Base-by-base conservation (phyloP, 108 stramenopile genomes). In the Cyclotella choctawhatcheeana region DNA sequence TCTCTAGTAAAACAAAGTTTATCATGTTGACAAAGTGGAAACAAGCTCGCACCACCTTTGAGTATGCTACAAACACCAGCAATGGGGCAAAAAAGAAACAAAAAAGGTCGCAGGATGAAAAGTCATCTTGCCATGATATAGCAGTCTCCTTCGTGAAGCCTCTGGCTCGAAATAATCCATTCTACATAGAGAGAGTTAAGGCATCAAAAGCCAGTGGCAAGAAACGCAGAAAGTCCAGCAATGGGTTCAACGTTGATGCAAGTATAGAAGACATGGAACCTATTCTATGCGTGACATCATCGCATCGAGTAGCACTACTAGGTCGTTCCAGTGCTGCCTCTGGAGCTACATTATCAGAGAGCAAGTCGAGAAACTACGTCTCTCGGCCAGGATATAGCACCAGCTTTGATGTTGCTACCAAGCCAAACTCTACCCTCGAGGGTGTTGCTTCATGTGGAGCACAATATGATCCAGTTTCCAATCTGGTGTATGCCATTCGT, bases 11-110 rank as follows among this genome's bases (percentile, higher is more conserved):
- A n/a, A n/a, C n/a, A n/a, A n/a, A n/a, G n/a, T n/a, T n/a, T 0
- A 30, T 32, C 44, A 64, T 79, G 77, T 44, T 79, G 48, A 79
- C 77, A 22, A 71, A 62, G 62, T 79, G 77, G 77, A 67, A 67
- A 43, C 69, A 72, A 53, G 48, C 65, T 66, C 65, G 48, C 12
- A 79, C 77, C 29, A 55, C 70, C 52, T 58, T 79, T 34, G 77
- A 79, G 55, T 32, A 48, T 70, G 62, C 58, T 31, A 35, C 27
- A 21, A 12, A 43, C 20, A 16, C n/a, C n/a, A 66, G 25, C 45
- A 37, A 34, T 37, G 32, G 34, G 14, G 58, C 67, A 60, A 50
- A 50, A 54, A 72, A 55, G 33, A 62, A 58, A 27, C 59, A 29
- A 10, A 65, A 43, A 44, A 27, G 17, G 21, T 58, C 61, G 32